Conservation (phyloP, 352 stramenopile species). For the Phytopythium chamaehyphon region DNA sequence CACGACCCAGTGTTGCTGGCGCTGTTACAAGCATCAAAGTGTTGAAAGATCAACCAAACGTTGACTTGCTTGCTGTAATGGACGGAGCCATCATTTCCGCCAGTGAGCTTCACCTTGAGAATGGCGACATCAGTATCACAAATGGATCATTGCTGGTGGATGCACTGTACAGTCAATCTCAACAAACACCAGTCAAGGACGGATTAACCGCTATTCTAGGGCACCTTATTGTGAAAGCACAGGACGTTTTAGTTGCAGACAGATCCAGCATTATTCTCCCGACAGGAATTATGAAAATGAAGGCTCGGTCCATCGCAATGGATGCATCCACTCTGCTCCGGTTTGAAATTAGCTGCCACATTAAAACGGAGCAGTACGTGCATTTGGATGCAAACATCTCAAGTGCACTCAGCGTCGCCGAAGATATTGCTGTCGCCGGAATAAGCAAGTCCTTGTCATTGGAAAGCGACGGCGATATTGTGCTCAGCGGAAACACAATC, state of each 20-base stretch:
- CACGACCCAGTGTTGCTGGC: slow-evolving; percentile 20
- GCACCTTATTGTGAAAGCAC: slow-evolving; percentile 17
- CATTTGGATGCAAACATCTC: slow-evolving; percentile 50
- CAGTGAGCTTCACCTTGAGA: slow-evolving; percentile 21
- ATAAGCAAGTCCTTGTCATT: slow-evolving; percentile 36
- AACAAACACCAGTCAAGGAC: background rate
- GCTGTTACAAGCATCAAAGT: slow-evolving; percentile 46
- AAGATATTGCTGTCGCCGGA: background rate
- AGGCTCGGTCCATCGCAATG: slow-evolving; percentile 41
- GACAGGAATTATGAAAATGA: slow-evolving; percentile 27
- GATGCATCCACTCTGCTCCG: slow-evolving; percentile 39
- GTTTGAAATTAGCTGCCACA: slow-evolving; percentile 37
- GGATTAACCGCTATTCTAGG: background rate
- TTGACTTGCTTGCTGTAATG: slow-evolving; percentile 36
- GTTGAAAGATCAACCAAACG: slow-evolving; percentile 12
- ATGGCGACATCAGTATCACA: slow-evolving; percentile 34
- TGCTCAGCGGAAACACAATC: slow-evolving; percentile 38
- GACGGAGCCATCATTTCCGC: slow-evolving; percentile 49
- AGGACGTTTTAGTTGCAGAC: slow-evolving; percentile 38
- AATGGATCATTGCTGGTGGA: slow-evolving; percentile 56
- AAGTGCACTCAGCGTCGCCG: slow-evolving; percentile 10
- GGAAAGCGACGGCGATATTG: slow-evolving; percentile 48
- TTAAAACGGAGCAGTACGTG: slow-evolving; percentile 39
- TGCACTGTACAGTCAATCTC: slow-evolving; percentile 9
- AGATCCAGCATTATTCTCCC: slow-evolving; percentile 39